These are phyloP conservation scores for Alternaria sp. DNA, from an alignment of 2,329 filamentous ascomycete species.

Conservation along the genomic window DNA sequence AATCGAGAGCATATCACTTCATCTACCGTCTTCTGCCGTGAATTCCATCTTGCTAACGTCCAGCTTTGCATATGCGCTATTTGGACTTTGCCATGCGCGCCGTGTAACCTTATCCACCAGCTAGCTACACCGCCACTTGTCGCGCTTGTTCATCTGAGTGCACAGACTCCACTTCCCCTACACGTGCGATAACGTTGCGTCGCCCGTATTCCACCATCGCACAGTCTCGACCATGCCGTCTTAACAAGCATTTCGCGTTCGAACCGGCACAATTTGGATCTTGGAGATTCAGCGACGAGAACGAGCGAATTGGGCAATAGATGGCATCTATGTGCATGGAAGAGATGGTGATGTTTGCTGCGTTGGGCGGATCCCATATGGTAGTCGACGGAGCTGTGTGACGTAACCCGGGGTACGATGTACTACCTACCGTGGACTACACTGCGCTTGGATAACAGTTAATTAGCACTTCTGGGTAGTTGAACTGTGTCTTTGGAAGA, in stretches of 20 bases:
- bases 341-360: background rate
- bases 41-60: background rate
- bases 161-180: background rate
- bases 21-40: slow-evolving; percentile 2
- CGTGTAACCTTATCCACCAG: background rate
- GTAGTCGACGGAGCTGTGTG: background rate
- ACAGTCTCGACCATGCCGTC: background rate
- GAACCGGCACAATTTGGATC: background rate
- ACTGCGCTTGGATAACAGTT: background rate
- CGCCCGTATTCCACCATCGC: background rate
- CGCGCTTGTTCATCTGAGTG: background rate
- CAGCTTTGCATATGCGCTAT: background rate
- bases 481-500: background rate
- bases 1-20: slow-evolving; percentile 48
- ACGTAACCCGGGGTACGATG: background rate
- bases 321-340: background rate
- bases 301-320: background rate
- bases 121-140: background rate
- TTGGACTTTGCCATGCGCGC: background rate
- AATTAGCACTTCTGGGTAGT: background rate
- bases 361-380: background rate
- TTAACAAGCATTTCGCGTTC: background rate
- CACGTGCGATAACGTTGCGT: background rate
- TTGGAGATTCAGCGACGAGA: background rate
- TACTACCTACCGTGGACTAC: background rate